These are phyloP conservation scores for Xylaria multiplex DNA, from an alignment of 2,329 filamentous ascomycete genomes.

Conservation along the genomic window DNA sequence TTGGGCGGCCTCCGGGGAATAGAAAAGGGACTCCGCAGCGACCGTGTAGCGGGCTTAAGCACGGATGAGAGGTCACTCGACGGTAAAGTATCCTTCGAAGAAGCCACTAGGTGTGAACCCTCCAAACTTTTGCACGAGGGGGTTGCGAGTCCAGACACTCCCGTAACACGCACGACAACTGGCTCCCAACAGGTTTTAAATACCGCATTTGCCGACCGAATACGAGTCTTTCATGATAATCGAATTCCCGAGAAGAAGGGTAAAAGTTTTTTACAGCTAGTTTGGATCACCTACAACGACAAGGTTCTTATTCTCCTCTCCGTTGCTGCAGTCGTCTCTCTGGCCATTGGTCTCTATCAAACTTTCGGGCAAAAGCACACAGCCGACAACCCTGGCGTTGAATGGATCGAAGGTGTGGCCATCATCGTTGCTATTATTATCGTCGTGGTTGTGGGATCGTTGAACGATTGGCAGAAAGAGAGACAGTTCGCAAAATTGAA, in stretches of 20 bases:
- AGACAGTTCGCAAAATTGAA: conserved; percentile 82
- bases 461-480: conserved; percentile 85
- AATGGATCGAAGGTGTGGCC: conserved; percentile 85
- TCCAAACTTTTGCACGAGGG: conserved; percentile 52
- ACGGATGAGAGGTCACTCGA: conserved; percentile 75
- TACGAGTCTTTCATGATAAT: conserved; percentile 78
- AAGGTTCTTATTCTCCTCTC: conserved; percentile 80
- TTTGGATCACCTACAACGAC: conserved; percentile 87
- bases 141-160: conserved; percentile 38
- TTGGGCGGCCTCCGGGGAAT: conserved; percentile 81
- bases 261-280: conserved; percentile 76
- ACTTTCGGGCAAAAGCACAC: conserved; percentile 71
- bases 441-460: conserved; percentile 78
- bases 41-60: conserved; percentile 78
- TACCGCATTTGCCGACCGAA: conserved; percentile 68
- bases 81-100: conserved; percentile 75
- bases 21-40: conserved; percentile 79
- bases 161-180: conserved; percentile 38
- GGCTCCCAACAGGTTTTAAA: conserved; percentile 36
- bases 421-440: conserved; percentile 84
- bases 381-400: conserved; percentile 64
- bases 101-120: conserved; percentile 62
- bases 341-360: conserved; percentile 80
- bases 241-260: conserved; percentile 77
- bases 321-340: conserved; percentile 75